Evolutionary conservation across 139 green algal species (phyloP).

Genomic region (Pycnococcus provasolii): DNA sequence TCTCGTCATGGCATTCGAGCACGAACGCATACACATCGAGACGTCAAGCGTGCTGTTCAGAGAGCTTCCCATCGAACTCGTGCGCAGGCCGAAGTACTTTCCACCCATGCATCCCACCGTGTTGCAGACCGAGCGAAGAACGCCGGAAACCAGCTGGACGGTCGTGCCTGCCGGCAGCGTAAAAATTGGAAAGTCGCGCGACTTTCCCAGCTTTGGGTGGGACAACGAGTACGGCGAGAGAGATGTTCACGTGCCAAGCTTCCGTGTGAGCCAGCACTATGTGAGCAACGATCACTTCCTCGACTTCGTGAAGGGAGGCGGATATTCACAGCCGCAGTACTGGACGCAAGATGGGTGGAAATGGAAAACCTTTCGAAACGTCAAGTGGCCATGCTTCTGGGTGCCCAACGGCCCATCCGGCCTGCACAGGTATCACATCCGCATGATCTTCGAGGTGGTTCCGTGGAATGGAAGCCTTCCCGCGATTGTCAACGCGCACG

Average conservation of each 20-base stretch:
- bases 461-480: conserved; percentile 53
- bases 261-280: conserved; percentile 30
- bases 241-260: conserved; percentile 29
- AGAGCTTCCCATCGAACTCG: conserved; percentile 35
- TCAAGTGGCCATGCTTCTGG: conserved; percentile 74
- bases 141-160: conserved; percentile 4
- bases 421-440: conserved; percentile 39
- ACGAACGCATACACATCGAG: conserved; percentile 71
- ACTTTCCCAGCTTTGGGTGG: conserved; percentile 62
- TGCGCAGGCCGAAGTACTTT: background rate
- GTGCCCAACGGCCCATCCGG: conserved; percentile 48
- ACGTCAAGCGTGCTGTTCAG: conserved; percentile 56
- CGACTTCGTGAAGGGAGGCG: conserved; percentile 51
- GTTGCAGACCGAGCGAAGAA: background rate
- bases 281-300: conserved; percentile 64
- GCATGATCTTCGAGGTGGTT: conserved; percentile 51
- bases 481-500: conserved; percentile 59
- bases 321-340: conserved; percentile 45
- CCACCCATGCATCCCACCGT: background rate
- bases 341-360: conserved; percentile 62
- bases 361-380: conserved; percentile 66
- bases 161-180: conserved; percentile 3
- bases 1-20: conserved; percentile 68
- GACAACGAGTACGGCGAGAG: conserved; percentile 66
- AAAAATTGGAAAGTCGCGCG: conserved; percentile 51